A percentile compares a stretch with the other conserved stretches of the same genome.
phyloP scores from a whole-genome alignment of 2,329 filamentous ascomycete genomes.

The Tolypocladium sp. region DNA sequence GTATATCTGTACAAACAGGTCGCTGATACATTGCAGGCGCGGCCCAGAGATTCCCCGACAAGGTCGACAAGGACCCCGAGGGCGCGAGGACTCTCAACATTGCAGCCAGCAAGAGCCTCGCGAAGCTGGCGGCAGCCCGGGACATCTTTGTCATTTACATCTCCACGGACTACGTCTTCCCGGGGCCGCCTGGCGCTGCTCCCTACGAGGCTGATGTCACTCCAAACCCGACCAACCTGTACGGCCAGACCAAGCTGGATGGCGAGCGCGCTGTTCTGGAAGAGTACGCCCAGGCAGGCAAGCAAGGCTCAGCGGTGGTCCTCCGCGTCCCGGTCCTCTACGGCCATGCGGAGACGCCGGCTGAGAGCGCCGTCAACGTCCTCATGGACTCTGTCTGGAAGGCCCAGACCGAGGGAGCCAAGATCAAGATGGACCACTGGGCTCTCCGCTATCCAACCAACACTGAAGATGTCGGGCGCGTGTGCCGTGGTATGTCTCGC shows the following conservation, averaged over 20 bases:
- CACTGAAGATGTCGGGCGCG: conserved; percentile 75
- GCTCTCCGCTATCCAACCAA: conserved; percentile 79
- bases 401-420: conserved; percentile 52
- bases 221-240: conserved; percentile 69
- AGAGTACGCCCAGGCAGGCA: conserved; percentile 39
- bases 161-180: conserved; percentile 75
- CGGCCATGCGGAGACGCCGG: conserved; percentile 58
- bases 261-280: conserved; percentile 58
- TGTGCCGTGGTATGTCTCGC: conserved; percentile 52
- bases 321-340: conserved; percentile 80
- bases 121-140: conserved; percentile 52
- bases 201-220: conserved; percentile 62
- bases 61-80: conserved; percentile 70
- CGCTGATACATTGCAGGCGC: conserved; percentile 46
- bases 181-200: conserved; percentile 66
- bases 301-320: conserved; percentile 52
- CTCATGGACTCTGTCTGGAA: conserved; percentile 71
- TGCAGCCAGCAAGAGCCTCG: conserved; percentile 57
- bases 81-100: conserved; percentile 69
- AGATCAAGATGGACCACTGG: conserved; percentile 79
- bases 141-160: conserved; percentile 64
- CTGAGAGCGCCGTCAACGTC: conserved; percentile 76
- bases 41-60: conserved; percentile 81
- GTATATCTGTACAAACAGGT: neutral
- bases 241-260: conserved; percentile 52